A percentile compares a stretch with the other conserved stretches of the same genome.
phyloP scores from a whole-genome alignment of 202 grass and related monocot species.

The Setaria italica region DNA sequence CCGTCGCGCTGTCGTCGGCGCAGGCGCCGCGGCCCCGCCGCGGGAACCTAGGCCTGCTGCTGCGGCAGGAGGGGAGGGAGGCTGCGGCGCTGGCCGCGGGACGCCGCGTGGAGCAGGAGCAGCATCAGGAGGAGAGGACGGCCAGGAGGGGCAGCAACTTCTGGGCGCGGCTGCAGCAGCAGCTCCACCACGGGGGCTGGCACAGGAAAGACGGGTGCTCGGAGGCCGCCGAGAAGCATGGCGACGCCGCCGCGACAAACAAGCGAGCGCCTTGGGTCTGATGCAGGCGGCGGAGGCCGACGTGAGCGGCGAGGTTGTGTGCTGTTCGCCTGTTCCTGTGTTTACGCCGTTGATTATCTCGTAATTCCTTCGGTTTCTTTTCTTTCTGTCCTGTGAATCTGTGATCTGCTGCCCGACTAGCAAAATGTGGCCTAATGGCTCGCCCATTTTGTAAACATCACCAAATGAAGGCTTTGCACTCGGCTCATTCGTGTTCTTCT shows the following conservation, averaged over 20 bases:
- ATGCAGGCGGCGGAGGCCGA: background rate
- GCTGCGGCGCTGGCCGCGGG: background rate
- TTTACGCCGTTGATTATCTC: slow-evolving; percentile 6
- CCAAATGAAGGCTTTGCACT: background rate
- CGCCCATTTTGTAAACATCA: slow-evolving; percentile 39
- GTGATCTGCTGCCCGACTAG: slow-evolving; percentile 10
- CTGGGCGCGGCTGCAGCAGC: slow-evolving; percentile 61
- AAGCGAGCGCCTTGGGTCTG: slow-evolving; percentile 38
- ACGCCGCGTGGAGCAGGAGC: background rate
- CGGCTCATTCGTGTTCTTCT: background rate
- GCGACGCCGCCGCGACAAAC: background rate
- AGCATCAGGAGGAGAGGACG: slow-evolving; percentile 9
- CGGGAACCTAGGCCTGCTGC: slow-evolving; percentile 44
- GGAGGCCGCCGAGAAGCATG: background rate
- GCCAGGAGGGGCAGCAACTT: slow-evolving; percentile 44
- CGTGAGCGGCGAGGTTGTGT: background rate
- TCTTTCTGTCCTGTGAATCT: background rate
- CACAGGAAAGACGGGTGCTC: slow-evolving; percentile 52
- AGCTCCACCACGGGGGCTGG: slow-evolving; percentile 44
- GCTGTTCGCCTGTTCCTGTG: background rate
- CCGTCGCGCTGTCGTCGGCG: slow-evolving; percentile 11
- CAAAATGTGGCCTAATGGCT: slow-evolving; percentile 35
- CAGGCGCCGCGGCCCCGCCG: slow-evolving; percentile 10
- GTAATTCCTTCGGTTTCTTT: background rate
- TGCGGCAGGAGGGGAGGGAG: slow-evolving; percentile 42